These are phyloP conservation scores for Cercospora beticola DNA, from an alignment of 2,329 filamentous ascomycete species.

Conservation along the genomic window DNA sequence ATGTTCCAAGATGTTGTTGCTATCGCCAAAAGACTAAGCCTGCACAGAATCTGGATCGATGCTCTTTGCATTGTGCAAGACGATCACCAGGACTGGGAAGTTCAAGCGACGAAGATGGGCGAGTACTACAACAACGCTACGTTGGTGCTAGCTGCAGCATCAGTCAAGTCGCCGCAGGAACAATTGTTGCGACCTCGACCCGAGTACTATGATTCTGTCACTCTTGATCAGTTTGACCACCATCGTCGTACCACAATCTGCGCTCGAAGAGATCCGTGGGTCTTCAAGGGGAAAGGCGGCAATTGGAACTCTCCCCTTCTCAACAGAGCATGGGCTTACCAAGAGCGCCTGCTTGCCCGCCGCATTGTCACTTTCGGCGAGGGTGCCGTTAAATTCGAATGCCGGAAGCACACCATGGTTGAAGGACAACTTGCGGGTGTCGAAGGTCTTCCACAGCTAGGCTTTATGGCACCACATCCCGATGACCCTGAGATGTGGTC, in stretches of 20 bases:
- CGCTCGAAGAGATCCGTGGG: background rate
- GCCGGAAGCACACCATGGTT: background rate
- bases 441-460: background rate
- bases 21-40: background rate
- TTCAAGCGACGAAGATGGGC: slow-evolving; percentile 1
- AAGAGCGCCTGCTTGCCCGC: background rate
- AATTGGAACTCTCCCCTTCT: background rate
- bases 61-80: slow-evolving; percentile 16
- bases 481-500: background rate
- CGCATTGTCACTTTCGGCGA: background rate
- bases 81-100: slow-evolving; percentile 2
- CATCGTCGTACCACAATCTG: background rate
- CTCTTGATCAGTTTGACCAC: background rate
- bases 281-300: background rate
- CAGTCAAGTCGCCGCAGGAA: background rate
- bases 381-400: background rate
- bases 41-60: slow-evolving; percentile 9
- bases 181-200: background rate
- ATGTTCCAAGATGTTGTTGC: background rate
- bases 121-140: slow-evolving; percentile 5
- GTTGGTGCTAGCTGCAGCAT: background rate
- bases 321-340: background rate
- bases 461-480: background rate
- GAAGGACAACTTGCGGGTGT: background rate
- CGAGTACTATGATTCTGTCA: background rate